Percentiles rank a stretch among this genome's conserved stretches.
Conservation (phyloP, 2,329 filamentous ascomycete genomes). For the Fusarium virguliforme region DNA sequence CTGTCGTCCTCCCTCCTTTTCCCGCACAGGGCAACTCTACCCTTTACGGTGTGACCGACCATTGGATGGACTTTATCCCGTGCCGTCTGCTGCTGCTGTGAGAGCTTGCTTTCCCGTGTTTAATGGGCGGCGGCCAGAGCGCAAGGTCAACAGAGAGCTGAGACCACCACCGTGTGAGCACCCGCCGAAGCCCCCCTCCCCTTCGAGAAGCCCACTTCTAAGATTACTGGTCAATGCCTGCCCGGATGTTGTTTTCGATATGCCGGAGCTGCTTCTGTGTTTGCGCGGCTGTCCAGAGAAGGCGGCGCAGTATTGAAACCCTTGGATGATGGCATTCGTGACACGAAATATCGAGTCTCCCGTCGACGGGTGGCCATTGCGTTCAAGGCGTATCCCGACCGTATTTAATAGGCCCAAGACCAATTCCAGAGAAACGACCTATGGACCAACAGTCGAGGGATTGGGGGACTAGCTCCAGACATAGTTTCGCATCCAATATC, state of each 20-base stretch:
- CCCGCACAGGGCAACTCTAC: conserved; percentile 12
- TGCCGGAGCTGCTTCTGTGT: not conserved
- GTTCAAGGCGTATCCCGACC: conserved; percentile 18
- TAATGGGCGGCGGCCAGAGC: conserved; percentile 22
- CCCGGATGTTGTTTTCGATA: conserved; percentile 12
- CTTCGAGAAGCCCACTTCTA: conserved; percentile 43
- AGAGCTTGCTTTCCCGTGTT: conserved; percentile 14
- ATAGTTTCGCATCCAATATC: conserved; percentile 4
- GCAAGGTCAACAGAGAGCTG: conserved; percentile 35
- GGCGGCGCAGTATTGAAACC: not conserved
- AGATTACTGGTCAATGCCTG: conserved; percentile 52
- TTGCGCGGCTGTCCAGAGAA: not conserved
- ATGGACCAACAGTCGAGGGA: conserved; percentile 15
- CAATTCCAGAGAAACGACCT: conserved; percentile 13
- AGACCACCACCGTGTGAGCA: conserved; percentile 39
- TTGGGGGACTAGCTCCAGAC: conserved; percentile 38
- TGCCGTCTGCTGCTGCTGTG: conserved; percentile 19
- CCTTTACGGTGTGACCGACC: conserved; percentile 28
- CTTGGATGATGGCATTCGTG: conserved; percentile 21
- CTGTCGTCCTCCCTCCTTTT: not conserved
- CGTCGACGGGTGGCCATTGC: conserved; percentile 15
- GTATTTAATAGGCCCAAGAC: conserved; percentile 11
- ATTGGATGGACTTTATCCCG: conserved; percentile 19
- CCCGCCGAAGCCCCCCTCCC: conserved; percentile 1
- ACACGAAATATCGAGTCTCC: conserved; percentile 21